phyloP scores from a whole-genome alignment of 2,329 filamentous ascomycete genomes.

The Lasiodiplodia sp. region DNA sequence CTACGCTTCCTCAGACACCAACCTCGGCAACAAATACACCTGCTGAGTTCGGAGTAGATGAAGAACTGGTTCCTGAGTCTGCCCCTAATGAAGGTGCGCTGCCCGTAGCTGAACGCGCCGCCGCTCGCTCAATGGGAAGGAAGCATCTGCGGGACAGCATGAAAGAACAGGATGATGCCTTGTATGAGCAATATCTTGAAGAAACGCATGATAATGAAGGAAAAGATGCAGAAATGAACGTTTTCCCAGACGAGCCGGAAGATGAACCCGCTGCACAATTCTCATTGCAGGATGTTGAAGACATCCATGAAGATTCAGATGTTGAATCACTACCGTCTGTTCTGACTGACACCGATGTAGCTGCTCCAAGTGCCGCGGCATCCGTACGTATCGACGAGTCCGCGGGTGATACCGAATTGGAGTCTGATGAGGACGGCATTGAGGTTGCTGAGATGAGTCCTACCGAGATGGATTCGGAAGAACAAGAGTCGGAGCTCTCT shows the following conservation, averaged over 20 bases:
- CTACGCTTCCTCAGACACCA: conserved; percentile 11
- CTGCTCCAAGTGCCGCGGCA: conserved; percentile 14
- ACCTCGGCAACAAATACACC: background rate
- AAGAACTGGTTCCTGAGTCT: conserved; percentile 12
- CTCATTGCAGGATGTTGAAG: conserved; percentile 9
- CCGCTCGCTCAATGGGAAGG: too few relatives aligned
- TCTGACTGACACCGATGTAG: conserved; percentile 9
- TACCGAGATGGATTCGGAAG: conserved; percentile 8
- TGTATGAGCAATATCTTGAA: conserved; percentile 13
- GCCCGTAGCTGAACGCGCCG: background rate
- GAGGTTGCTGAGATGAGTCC: conserved; percentile 6
- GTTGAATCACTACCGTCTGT: conserved; percentile 1
- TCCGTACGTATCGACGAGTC: conserved; percentile 2
- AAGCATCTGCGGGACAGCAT: background rate
- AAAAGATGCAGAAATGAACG: conserved; percentile 39
- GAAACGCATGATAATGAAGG: conserved; percentile 17
- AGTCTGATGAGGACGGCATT: background rate
- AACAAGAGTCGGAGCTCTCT: conserved; percentile 12
- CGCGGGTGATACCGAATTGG: conserved; percentile 3
- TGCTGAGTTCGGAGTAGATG: background rate
- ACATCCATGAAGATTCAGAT: background rate
- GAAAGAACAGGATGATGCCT: conserved; percentile 14
- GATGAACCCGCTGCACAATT: background rate
- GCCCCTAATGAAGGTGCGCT: background rate
- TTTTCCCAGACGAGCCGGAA: conserved; percentile 29